These are phyloP conservation scores for Diaporthe citriasiana DNA, from an alignment of 2,329 filamentous ascomycete genomes.

Conservation along the genomic window DNA sequence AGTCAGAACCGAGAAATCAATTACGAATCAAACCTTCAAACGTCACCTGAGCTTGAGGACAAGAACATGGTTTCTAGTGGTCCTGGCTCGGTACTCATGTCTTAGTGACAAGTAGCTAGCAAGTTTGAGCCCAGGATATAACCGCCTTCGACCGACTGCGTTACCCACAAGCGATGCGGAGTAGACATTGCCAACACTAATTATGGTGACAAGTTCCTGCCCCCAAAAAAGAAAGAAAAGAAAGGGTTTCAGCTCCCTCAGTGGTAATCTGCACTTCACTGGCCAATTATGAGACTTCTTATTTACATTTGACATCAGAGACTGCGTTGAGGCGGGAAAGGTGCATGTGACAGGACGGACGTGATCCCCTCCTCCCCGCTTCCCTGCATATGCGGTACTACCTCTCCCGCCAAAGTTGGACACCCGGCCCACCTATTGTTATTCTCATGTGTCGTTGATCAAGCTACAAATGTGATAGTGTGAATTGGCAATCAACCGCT, in stretches of 20 bases:
- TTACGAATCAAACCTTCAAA: neutral
- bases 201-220: neutral
- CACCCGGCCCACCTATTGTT: neutral
- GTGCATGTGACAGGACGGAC: neutral
- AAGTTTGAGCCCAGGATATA: neutral
- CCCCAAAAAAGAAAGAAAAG: neutral
- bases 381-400: constrained; percentile 23
- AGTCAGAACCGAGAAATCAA: neutral
- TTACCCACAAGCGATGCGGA: neutral
- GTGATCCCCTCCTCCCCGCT: constrained; percentile 1
- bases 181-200: neutral
- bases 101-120: neutral
- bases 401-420: neutral
- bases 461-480: neutral
- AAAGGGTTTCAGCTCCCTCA: neutral
- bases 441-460: neutral
- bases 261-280: neutral
- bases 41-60: neutral
- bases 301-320: neutral
- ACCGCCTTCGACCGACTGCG: neutral
- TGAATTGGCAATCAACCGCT: neutral
- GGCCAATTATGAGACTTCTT: neutral
- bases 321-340: neutral
- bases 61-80: neutral
- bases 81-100: neutral